A percentile compares a stretch with the other conserved stretches of the same genome.
These are phyloP conservation scores for Citrus medica DNA, from an alignment of 345 rosid genomes.

Conservation along the genomic window DNA sequence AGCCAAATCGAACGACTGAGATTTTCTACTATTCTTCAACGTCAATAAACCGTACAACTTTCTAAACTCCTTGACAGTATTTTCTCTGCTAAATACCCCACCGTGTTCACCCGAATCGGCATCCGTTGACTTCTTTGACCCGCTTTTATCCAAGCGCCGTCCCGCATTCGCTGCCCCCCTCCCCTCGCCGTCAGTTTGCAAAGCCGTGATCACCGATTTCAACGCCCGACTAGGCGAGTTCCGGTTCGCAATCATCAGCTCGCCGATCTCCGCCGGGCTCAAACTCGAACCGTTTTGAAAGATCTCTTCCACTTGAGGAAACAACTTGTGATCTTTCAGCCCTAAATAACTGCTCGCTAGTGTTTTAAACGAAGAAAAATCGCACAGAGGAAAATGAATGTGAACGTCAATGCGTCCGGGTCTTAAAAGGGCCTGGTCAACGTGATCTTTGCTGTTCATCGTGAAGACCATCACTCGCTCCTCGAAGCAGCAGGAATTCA, in stretches of 20 bases:
- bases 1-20: slow-evolving; percentile 43
- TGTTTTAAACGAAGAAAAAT: slow-evolving; percentile 74
- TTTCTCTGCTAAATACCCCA: slow-evolving; percentile 42
- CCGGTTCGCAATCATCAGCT: slow-evolving; percentile 87
- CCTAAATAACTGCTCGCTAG: slow-evolving; percentile 73
- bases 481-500: slow-evolving; percentile 55
- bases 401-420: slow-evolving; percentile 93
- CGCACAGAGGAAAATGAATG: slow-evolving; percentile 77
- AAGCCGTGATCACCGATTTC: slow-evolving; percentile 72
- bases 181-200: slow-evolving; percentile 72
- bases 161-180: slow-evolving; percentile 34
- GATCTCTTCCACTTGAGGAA: slow-evolving; percentile 83
- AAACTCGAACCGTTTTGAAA: slow-evolving; percentile 72
- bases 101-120: slow-evolving; percentile 42
- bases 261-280: slow-evolving; percentile 90
- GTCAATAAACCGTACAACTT: slow-evolving; percentile 66
- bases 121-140: slow-evolving; percentile 36
- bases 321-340: slow-evolving; percentile 85
- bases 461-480: slow-evolving; percentile 81
- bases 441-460: slow-evolving; percentile 50
- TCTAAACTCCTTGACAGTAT: slow-evolving; percentile 62
- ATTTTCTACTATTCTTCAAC: slow-evolving; percentile 47
- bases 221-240: slow-evolving; percentile 93
- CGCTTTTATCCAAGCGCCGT: slow-evolving; percentile 26
- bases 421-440: slow-evolving; percentile 61